Percentiles rank a stretch among this genome's conserved stretches.
Evolutionary conservation across 2,329 filamentous ascomycete species (phyloP).

Genomic region (Cryphonectria radicalis): DNA sequence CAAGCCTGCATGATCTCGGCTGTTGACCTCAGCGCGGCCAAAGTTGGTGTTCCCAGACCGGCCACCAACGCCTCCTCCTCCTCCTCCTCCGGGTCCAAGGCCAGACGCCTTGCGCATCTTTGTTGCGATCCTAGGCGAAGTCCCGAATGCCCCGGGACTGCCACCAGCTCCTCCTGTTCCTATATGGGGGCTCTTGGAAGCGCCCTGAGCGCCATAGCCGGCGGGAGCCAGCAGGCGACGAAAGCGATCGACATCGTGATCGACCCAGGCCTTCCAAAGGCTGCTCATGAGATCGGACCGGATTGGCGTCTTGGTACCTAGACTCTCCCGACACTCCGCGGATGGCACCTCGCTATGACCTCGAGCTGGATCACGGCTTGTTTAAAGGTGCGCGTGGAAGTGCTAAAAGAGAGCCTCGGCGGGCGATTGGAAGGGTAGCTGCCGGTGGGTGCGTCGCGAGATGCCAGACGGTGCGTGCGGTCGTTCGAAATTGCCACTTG

Average conservation of each 20-base stretch:
- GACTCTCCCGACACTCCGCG: constrained; percentile 56
- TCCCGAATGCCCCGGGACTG: constrained; percentile 45
- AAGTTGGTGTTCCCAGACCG: constrained; percentile 46
- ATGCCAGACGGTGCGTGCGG: background rate
- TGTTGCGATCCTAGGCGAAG: constrained; percentile 52
- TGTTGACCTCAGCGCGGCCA: constrained; percentile 75
- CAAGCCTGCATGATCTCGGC: constrained; percentile 78
- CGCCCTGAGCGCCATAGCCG: constrained; percentile 59
- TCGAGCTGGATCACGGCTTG: constrained; percentile 78
- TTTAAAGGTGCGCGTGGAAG: constrained; percentile 75
- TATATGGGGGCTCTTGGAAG: constrained; percentile 58
- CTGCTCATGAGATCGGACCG: constrained; percentile 69
- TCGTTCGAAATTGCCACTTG: constrained; percentile 10
- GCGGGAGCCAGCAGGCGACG: constrained; percentile 81
- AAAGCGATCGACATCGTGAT: constrained; percentile 97
- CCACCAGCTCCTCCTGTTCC: constrained; percentile 42
- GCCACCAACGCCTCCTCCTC: constrained; percentile 46
- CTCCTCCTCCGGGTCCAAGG: constrained; percentile 46
- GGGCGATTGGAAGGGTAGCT: background rate
- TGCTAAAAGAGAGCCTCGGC: constrained; percentile 33
- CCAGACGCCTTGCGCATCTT: constrained; percentile 61
- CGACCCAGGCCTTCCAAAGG: constrained; percentile 95
- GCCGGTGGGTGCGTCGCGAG: background rate
- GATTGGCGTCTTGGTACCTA: constrained; percentile 47
- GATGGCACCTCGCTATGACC: constrained; percentile 85